A percentile compares a stretch with the other conserved stretches of the same genome.
These are phyloP conservation scores for Hanseniaspora meyeri DNA, from an alignment of 805 yeast species.

Conservation along the genomic window DNA sequence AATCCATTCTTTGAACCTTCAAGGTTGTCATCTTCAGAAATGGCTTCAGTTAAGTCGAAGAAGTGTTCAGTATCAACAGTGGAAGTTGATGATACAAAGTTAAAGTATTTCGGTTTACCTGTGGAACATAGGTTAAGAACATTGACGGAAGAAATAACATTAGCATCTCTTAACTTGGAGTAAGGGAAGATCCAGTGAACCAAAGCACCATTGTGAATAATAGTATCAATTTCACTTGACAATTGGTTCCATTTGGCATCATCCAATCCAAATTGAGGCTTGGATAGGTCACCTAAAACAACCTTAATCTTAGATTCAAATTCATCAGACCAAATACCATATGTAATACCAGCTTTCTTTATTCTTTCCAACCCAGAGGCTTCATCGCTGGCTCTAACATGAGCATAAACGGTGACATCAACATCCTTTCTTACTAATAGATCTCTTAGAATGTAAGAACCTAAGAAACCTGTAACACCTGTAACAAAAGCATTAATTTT, in stretches of 20 bases:
- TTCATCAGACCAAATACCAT: constrained; percentile 49
- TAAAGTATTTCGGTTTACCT: constrained; percentile 65
- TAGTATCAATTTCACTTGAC: constrained; percentile 54
- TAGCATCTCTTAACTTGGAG: constrained; percentile 77
- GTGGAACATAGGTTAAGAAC: constrained; percentile 62
- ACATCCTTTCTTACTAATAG: constrained; percentile 44
- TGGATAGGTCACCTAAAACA: constrained; percentile 71
- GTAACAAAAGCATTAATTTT: constrained; percentile 65
- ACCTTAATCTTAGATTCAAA: constrained; percentile 51
- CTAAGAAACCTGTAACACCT: constrained; percentile 94
- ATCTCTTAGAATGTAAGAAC: constrained; percentile 76
- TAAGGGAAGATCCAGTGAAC: constrained; percentile 99
- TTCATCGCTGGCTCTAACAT: constrained; percentile 71
- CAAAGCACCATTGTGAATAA: constrained; percentile 92
- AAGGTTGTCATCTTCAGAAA: constrained; percentile 73
- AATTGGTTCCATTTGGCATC: constrained; percentile 47
- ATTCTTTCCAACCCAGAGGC: constrained; percentile 66
- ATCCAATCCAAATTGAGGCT: constrained; percentile 57
- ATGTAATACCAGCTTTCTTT: constrained; percentile 60
- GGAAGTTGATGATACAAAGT: constrained; percentile 93
- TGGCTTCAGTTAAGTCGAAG: constrained; percentile 61
- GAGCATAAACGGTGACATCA: constrained; percentile 60
- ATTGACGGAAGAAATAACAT: constrained; percentile 77
- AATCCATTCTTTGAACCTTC: constrained; percentile 71
- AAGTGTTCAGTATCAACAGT: constrained; percentile 75